Conservation (phyloP, 1,284 basidiomycete species). For the Cutaneotrichosporon curvatum region DNA sequence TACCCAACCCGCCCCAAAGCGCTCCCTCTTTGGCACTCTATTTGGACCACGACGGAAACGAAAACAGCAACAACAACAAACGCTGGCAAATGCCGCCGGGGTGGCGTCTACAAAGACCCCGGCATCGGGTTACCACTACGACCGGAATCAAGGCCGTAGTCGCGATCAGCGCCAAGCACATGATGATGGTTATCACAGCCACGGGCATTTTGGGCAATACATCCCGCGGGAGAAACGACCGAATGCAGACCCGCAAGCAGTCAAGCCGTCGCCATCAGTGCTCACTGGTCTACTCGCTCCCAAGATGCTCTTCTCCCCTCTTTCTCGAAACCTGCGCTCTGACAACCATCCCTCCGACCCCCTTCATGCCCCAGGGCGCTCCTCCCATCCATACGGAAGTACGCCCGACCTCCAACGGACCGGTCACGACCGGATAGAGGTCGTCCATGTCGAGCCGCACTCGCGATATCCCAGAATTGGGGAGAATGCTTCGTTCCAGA, state of each 20-base stretch:
- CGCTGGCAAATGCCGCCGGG: too few species aligned
- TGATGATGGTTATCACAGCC: too few species aligned
- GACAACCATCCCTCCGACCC: neutral
- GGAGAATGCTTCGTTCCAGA: neutral
- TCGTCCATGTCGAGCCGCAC: too few species aligned
- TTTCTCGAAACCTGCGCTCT: conserved; percentile 24
- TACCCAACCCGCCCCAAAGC: neutral
- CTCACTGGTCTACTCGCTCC: conserved; percentile 32
- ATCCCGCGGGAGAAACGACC: too few species aligned
- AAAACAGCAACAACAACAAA: neutral
- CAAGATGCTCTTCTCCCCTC: conserved; percentile 38
- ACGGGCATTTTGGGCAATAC: too few species aligned
- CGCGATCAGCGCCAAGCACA: too few species aligned
- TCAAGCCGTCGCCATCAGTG: conserved; percentile 24
- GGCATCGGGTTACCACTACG: too few species aligned
- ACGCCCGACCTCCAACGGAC: neutral
- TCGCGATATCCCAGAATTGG: conserved; percentile 11
- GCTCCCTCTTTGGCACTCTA: conserved; percentile 4
- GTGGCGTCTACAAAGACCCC: too few species aligned
- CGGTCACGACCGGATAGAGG: neutral
- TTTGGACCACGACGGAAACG: neutral
- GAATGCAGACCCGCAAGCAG: neutral
- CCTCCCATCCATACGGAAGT: neutral
- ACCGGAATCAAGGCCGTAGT: too few species aligned
- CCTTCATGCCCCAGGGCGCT: neutral